Base-by-base conservation (phyloP, 352 stramenopile species). In the Pythium aphanidermatum region DNA sequence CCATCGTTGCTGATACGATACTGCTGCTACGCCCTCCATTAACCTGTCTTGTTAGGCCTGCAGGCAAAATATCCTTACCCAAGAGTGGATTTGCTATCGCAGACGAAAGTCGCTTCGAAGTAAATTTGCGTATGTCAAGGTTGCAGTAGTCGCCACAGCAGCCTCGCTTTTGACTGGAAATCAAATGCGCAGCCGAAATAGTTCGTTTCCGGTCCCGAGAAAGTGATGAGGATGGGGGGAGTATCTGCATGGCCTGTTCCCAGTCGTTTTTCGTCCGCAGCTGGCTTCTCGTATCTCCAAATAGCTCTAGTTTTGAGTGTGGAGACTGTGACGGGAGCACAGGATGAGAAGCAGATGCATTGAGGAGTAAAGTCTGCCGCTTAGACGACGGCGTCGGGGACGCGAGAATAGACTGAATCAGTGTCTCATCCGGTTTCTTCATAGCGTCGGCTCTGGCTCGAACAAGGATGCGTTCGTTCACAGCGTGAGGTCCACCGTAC, bases 141-240 rank as follows among this genome's bases (percentile, higher is more conserved):
- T 68, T 54, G 24, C 79, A 92, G 31, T 77, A 86, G 38, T 92
- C 79, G 10, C 79, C 79, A 11, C 63, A 73, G 33, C 79, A 92
- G 12, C 79, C 79, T 33, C 60, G 63, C 46, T 83, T 85, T 29
- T 91, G 79, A 41, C 79, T 91, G 11, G 72, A 92, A 13, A 74
- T 60, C 5, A 92, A 55, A 34, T 87, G 74, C 12, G 73, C 65
- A 13, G 76, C 79, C 12, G 79, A 83, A 9, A 86, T 37, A 3
- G 68, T 60, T 13, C 79, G 72, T 1, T 70, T 51, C 2, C 75
- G 58, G 2, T 58, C 61, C n/a, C 70, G 68, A n/a, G 76, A 89
- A 0, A 89, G 35, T 0, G 69, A 66, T 1, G 71, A 87, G 0
- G 56, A 72, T 6, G 60, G 40, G 3, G 74, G 67, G 11, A 88